Percentiles rank a stretch among this genome's conserved stretches.
phyloP scores from a whole-genome alignment of 2,329 filamentous ascomycete species.

The Calonectria naviculata region DNA sequence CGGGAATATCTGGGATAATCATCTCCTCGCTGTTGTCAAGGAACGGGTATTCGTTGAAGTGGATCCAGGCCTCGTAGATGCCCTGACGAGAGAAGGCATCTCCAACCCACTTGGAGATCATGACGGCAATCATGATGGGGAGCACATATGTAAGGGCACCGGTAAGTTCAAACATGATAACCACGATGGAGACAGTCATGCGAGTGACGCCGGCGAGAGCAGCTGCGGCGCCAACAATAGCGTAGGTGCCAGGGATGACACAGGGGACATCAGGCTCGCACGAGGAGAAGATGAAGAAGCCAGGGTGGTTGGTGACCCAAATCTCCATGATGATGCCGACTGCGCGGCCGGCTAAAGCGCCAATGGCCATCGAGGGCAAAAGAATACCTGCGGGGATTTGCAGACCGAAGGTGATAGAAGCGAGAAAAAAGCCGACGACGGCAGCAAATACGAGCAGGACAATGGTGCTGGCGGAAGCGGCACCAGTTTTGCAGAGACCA shows the following conservation, averaged over 20 bases:
- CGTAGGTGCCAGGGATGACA: conserved; percentile 94
- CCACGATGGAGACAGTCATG: conserved; percentile 98
- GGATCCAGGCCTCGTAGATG: conserved; percentile 99
- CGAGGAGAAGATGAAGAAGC: conserved; percentile 79
- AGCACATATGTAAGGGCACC: conserved; percentile 96
- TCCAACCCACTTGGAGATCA: conserved; percentile 98
- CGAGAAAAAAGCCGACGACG: conserved; percentile 84
- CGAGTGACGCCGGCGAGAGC: conserved; percentile 94
- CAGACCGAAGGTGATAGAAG: conserved; percentile 90
- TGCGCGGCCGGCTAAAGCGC: conserved; percentile 88
- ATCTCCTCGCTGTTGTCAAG: conserved; percentile 92
- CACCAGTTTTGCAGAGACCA: conserved; percentile 88
- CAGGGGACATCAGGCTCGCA: conserved; percentile 90
- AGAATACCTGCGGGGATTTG: conserved; percentile 97
- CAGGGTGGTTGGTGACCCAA: conserved; percentile 82
- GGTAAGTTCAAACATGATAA: conserved; percentile 99
- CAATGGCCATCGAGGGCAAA: conserved; percentile 94
- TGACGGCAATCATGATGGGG: conserved; percentile 98
- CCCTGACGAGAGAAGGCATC: conserved; percentile 93
- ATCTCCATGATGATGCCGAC: conserved; percentile 91
- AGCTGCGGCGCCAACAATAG: conserved; percentile 94
- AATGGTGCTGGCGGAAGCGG: conserved; percentile 84
- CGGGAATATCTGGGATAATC: conserved; percentile 82
- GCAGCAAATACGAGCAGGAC: conserved; percentile 85
- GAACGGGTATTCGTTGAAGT: conserved; percentile 94